These are phyloP conservation scores for Paramecium bursaria DNA, from an alignment of 73 alveolate genomes.

Conservation along the genomic window DNA sequence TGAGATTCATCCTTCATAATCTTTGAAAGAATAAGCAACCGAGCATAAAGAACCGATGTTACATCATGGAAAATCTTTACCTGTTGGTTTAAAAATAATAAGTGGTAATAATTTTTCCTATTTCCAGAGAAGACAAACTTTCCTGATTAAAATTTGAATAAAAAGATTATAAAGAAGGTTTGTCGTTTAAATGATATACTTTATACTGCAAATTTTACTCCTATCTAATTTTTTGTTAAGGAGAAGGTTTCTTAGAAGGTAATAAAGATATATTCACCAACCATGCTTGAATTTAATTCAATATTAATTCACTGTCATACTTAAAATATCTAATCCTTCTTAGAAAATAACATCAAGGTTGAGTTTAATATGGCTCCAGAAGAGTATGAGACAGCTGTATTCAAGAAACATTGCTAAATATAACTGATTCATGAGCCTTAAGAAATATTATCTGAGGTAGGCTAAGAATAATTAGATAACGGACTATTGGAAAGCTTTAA, in stretches of 20 bases:
- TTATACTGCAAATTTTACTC: constrained; percentile 10
- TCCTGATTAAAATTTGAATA: neutral
- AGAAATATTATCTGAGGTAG: neutral
- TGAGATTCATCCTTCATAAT: too few relatives aligned
- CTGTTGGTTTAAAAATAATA: neutral
- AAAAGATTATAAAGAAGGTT: neutral
- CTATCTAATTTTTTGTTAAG: neutral
- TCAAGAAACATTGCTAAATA: constrained; percentile 8
- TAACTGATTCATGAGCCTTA: neutral
- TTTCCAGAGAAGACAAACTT: constrained; percentile 16
- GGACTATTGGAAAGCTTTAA: neutral
- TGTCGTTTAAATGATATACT: neutral
- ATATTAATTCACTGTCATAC: neutral
- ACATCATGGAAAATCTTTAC: too few relatives aligned
- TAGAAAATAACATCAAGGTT: neutral
- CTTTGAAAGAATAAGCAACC: too few relatives aligned
- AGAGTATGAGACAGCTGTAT: neutral
- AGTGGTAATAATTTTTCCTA: neutral
- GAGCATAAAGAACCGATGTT: too few relatives aligned
- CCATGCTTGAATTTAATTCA: constrained; percentile 15
- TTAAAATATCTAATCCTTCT: neutral
- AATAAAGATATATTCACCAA: constrained; percentile 13
- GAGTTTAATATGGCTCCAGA: constrained; percentile 23
- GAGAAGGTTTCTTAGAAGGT: constrained; percentile 27
- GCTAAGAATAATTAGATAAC: constrained; percentile 21